Evolutionary conservation across 1,284 basidiomycete species (phyloP), one percentile per base, ranked within the genome.

Genomic region (Puccinia polysora): DNA sequence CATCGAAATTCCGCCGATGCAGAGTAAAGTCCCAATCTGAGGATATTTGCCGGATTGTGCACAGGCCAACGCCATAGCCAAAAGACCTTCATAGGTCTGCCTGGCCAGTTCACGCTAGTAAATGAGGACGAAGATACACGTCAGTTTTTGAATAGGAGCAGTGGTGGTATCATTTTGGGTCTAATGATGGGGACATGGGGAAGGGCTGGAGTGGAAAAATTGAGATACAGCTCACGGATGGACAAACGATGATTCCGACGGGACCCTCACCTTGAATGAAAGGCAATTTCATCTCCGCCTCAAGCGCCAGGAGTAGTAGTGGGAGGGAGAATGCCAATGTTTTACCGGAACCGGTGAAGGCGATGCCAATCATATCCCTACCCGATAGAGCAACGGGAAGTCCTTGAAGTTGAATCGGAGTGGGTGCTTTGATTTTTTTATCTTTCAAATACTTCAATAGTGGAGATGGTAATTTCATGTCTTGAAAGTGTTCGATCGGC

Each of bases 1-100:
- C 94, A 99, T 97, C 73, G 89, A 90, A 78, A 98, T 97, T 2
- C 96, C 96, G 55, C 96, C 96, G 74, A 98, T 98, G 78, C 94
- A 97, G 23, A 98, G 84, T 7, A 99, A 82, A 0, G 88, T 87
- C 78, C 93, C 89, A 20, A 97, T 74, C 50, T 87, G 86, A 0
- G 95, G 94, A 78, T 94, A 96, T 23, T 88, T 88, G 5, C 88
- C 76, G 86, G 87, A n/a, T 87, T 85, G 59, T 97, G 83, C 12
- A 89, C 88, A 70, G 5, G 58, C 68, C 18, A 83, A 83, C 25
- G 90, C 90, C 89, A 97, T 95, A 0, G 85, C 86, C 38, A 90
- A 81, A 62, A 97, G 85, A 72, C 94, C 94, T 80, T 98, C 96
- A 80, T 91, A 96, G 10, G 96, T 99, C 81, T 99, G 96, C 64